Conservation (phyloP, 169 alveolate genomes). For the Eimeria mitis region DNA sequence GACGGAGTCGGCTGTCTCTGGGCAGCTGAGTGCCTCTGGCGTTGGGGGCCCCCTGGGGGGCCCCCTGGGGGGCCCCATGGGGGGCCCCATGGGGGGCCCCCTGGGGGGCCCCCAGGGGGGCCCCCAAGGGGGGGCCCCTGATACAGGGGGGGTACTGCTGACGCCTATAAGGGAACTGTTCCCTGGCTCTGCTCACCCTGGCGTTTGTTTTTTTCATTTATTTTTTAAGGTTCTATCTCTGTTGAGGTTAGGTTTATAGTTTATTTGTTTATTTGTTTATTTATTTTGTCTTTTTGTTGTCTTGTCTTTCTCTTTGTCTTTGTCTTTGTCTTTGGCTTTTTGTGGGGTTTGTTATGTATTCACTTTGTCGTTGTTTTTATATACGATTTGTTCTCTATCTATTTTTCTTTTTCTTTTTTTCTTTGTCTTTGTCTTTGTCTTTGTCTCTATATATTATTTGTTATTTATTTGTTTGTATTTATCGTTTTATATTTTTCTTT, state of each 20-base stretch:
- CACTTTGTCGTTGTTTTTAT: too few species aligned
- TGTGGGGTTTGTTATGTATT: too few species aligned
- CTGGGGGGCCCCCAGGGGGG: slow-evolving; percentile 19
- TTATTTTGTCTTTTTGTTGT: neutral
- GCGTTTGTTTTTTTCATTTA: slow-evolving; percentile 71
- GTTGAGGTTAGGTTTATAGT: neutral
- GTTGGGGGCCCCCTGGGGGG: slow-evolving; percentile 1
- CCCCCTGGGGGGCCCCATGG: neutral
- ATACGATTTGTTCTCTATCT: too few species aligned
- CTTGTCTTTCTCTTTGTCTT: neutral
- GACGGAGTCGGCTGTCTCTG: slow-evolving; percentile 19
- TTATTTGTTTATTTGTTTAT: neutral
- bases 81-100: slow-evolving; percentile 22
- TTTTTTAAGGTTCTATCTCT: slow-evolving; percentile 34
- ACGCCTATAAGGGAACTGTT: slow-evolving; percentile 8
- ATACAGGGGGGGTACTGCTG: neutral
- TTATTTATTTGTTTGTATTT: too few species aligned
- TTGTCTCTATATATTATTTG: too few species aligned
- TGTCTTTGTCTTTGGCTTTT: too few species aligned
- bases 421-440: too few species aligned
- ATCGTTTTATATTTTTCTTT: too few species aligned
- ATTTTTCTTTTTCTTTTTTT: too few species aligned
- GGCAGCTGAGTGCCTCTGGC: neutral
- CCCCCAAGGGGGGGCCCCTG: slow-evolving; percentile 5
- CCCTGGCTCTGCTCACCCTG: slow-evolving; percentile 61